These are phyloP conservation scores for Diaporthe caulivora DNA, from an alignment of 2,329 filamentous ascomycete species.

Conservation along the genomic window DNA sequence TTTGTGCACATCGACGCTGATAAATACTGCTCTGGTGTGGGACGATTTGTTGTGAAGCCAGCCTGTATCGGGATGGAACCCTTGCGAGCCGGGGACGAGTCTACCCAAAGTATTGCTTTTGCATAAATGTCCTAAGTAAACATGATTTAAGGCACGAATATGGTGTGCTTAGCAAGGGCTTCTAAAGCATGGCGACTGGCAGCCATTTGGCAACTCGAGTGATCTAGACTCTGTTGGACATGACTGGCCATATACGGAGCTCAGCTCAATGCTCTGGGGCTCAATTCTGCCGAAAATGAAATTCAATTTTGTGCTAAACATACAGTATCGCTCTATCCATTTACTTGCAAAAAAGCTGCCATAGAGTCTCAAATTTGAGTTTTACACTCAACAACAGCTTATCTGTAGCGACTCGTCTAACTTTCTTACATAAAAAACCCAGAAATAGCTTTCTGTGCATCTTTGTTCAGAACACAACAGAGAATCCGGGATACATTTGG, in stretches of 20 bases:
- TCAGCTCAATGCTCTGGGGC: no score
- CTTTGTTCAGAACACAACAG: no score
- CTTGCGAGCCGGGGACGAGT: not conserved
- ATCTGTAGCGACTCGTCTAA: no score
- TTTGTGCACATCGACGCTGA: not conserved
- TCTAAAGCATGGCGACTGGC: not conserved
- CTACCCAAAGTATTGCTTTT: not conserved
- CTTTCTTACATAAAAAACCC: no score
- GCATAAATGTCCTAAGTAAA: not conserved
- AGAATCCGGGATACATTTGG: no score
- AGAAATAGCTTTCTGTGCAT: no score
- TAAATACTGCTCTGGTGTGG: not conserved
- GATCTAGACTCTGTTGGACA: not conserved
- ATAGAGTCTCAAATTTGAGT: no score
- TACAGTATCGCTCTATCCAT: no score
- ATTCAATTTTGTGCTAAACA: no score
- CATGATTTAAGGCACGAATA: not conserved
- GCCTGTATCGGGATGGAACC: not conserved
- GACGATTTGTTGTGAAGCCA: not conserved
- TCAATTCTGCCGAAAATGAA: no score
- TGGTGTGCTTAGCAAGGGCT: not conserved
- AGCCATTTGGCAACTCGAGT: not conserved
- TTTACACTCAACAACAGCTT: no score
- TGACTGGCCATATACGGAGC: not conserved
- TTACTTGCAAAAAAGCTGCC: no score